Percentiles rank a stretch among this genome's conserved stretches.
These are phyloP conservation scores for Parastagonospora nodorum DNA, from an alignment of 2,329 filamentous ascomycete genomes.

Conservation along the genomic window DNA sequence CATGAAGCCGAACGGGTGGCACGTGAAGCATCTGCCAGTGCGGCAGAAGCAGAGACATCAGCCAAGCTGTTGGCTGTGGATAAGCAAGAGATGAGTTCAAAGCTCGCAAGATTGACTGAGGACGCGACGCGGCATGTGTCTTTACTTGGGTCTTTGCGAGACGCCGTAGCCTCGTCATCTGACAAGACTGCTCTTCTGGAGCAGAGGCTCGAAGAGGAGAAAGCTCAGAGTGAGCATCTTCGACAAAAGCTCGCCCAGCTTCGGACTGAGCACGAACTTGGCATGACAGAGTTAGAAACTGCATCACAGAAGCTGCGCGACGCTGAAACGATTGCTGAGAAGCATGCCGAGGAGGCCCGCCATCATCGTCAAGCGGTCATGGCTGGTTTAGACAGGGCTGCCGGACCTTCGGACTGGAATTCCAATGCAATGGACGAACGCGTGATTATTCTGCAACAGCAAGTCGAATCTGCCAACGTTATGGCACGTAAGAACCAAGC, in stretches of 20 bases:
- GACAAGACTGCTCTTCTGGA: conserved; percentile 79
- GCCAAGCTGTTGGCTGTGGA: conserved; percentile 81
- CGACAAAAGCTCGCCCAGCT: conserved; percentile 79
- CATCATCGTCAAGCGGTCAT: conserved; percentile 84
- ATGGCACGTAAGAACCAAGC: conserved; percentile 87
- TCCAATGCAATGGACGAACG: conserved; percentile 64
- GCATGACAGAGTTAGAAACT: conserved; percentile 75
- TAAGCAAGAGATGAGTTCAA: conserved; percentile 74
- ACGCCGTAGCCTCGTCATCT: conserved; percentile 77
- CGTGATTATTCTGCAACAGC: conserved; percentile 74
- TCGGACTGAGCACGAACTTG: conserved; percentile 80
- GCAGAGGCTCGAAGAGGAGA: conserved; percentile 81
- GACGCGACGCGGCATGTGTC: conserved; percentile 71
- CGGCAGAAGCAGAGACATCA: conserved; percentile 75
- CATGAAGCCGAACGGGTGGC: conserved; percentile 78
- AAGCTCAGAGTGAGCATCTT: conserved; percentile 71
- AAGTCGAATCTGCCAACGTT: conserved; percentile 76
- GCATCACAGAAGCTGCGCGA: conserved; percentile 77
- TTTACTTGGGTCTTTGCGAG: conserved; percentile 75
- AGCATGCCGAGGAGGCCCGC: conserved; percentile 83
- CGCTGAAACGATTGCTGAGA: conserved; percentile 85
- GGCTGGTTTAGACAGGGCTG: conserved; percentile 77
- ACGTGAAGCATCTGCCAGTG: conserved; percentile 78
- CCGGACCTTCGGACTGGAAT: conserved; percentile 58
- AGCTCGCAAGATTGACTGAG: conserved; percentile 69